phyloP scores from a whole-genome alignment of 2,329 filamentous ascomycete genomes.

The Pseudogymnoascus sp. region DNA sequence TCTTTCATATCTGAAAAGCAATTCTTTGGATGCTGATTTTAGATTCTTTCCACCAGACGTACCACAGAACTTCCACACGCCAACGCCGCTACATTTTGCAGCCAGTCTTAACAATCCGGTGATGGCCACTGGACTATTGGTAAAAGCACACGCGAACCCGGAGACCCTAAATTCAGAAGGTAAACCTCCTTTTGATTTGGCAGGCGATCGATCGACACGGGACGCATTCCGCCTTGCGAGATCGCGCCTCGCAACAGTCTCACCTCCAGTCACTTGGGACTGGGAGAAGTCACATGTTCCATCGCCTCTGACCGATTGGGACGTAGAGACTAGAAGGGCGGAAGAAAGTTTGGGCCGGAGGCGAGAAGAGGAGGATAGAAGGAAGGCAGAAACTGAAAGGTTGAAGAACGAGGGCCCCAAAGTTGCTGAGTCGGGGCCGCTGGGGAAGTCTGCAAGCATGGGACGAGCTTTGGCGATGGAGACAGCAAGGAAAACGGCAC shows the following conservation, averaged over 20 bases:
- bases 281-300: constrained; percentile 75
- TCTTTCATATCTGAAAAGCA: constrained; percentile 73
- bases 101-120: constrained; percentile 72
- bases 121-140: constrained; percentile 68
- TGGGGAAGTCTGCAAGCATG: constrained; percentile 34
- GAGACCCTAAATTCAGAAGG: constrained; percentile 62
- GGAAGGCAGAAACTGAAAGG: constrained; percentile 66
- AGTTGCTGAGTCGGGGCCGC: constrained; percentile 35
- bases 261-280: constrained; percentile 46
- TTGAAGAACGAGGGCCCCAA: constrained; percentile 59
- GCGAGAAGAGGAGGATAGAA: constrained; percentile 59
- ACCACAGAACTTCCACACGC: constrained; percentile 67
- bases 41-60: constrained; percentile 61
- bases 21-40: constrained; percentile 64
- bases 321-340: constrained; percentile 61
- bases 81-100: constrained; percentile 74
- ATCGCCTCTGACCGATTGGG: constrained; percentile 57
- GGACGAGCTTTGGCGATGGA: constrained; percentile 45
- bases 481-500: constrained; percentile 62
- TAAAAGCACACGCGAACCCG: constrained; percentile 69
- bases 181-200: constrained; percentile 79
- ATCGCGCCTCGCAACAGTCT: constrained; percentile 64
- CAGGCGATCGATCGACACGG: constrained; percentile 75
- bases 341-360: constrained; percentile 63
- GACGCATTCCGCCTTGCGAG: constrained; percentile 89